Base-by-base conservation (phyloP, 139 green algal species). In the Chlamydomonas sphaeroides region DNA sequence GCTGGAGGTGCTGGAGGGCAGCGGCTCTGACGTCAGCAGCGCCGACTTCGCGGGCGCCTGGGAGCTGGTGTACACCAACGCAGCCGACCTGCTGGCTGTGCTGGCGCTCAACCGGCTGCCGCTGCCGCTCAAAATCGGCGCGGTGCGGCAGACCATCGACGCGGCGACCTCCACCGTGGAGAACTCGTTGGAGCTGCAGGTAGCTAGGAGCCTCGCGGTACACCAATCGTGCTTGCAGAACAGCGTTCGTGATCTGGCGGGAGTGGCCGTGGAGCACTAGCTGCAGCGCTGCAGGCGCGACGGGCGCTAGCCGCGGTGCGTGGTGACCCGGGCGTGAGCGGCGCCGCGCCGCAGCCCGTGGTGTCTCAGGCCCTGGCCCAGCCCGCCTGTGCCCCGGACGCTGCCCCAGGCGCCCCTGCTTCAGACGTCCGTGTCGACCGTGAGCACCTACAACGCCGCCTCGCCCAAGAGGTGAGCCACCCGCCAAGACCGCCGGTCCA, bases 31-130 rank as follows among this genome's bases (percentile, higher is more conserved):
- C 62, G 42, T 75, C 32, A 26, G 26, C 33, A 57, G 18, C 65
- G 15, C 15, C 5, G 49, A 41, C 7, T 70, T 79, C 35, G 68
- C n/a, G 26, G 96, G 96, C 51, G 80, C 88, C 20, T 98, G 95
- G 95, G 93, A 93, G 66, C 87, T 98, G 56, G 88, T 93, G n/a
- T 99, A 99, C 92, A 98, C 96, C 18, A 92, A 90, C 75, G 97
- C 95, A 84, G 91, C 88, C 8, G 93, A 97, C 84, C 89, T 99
- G 35, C 74, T 96, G 0, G 88, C 89, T 28, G 77, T 99, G 51
- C 89, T 99, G 79, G 92, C 91, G 4, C 68, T 97, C 15, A 86
- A 72, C 66, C 88, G 88, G 49, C 90, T 99, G 65, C 96, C 96
- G 1, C 84, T 96, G 63, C 75, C 75, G 32, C 83, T 99, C 8